phyloP scores from a whole-genome alignment of 2,329 filamentous ascomycete genomes.

The Tolypocladium amazonense region DNA sequence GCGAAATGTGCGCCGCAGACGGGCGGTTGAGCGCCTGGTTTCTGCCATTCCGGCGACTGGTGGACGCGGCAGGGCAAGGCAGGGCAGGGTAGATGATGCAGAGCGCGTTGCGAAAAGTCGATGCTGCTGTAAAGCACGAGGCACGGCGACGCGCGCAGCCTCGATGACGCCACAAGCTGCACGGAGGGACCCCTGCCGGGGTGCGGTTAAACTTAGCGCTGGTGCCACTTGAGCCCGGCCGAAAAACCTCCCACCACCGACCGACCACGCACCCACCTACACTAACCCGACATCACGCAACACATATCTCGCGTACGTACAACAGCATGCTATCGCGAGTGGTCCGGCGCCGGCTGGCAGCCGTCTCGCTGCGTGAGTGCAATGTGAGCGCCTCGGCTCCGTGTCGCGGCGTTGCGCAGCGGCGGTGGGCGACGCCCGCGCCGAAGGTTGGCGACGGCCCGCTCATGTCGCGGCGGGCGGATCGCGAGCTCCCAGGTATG shows the following conservation, averaged over 20 bases:
- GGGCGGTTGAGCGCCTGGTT: slow-evolving; percentile 30
- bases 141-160: neutral
- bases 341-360: slow-evolving; percentile 12
- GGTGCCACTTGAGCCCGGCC: neutral
- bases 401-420: slow-evolving; percentile 16
- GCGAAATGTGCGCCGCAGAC: slow-evolving; percentile 66
- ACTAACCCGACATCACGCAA: neutral
- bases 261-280: neutral
- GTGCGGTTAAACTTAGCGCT: neutral
- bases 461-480: slow-evolving; percentile 52
- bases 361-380: slow-evolving; percentile 10
- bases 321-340: slow-evolving; percentile 8
- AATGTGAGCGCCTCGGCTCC: slow-evolving; percentile 3
- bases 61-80: neutral
- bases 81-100: neutral
- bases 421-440: slow-evolving; percentile 41
- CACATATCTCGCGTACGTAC: neutral
- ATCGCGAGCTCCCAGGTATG: slow-evolving; percentile 56
- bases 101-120: no score
- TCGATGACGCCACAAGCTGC: neutral
- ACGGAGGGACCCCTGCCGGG: neutral
- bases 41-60: slow-evolving; percentile 10
- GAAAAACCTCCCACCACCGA: neutral
- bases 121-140: no score
- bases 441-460: slow-evolving; percentile 51